Base-by-base conservation (phyloP, 768 basidiomycete species). In the Trametes sanguinea region DNA sequence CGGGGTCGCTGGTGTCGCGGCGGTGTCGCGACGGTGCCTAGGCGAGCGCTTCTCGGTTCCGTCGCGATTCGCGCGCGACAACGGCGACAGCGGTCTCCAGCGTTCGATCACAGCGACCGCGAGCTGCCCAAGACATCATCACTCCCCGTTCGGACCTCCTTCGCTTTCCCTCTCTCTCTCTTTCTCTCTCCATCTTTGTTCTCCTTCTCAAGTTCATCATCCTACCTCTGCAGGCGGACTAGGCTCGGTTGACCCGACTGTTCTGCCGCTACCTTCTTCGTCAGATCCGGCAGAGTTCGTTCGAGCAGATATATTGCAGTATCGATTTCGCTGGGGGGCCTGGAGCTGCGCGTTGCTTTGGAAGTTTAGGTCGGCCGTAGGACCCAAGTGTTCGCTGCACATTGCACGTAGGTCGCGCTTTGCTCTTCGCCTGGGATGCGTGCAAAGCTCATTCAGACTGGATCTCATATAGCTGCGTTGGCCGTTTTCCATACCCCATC, bases 241-340 rank as follows among this genome's bases (percentile, higher is more conserved):
- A 58, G 46, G 40, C 51, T 68, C 67, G 67, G 67, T 63, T 62
- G 67, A 63, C 51, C 67, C 67, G 67, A 63, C 46, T 60, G 54
- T 60, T 61, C 54, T 62, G 56, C 47, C 42, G 8, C 39, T 55
- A 39, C 37, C 5, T 46, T 14, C 30, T 51, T 43, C 42, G 13
- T 43, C 14, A 43, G 7, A 5, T 37, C 6, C 35, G 35, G 35
- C 35, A 37, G 11, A 37, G 35, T 22, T 22, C 22, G 22, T 22
- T 22, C 22, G 22, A 22, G 22, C 22, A 22, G 22, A 22, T 22
- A 22, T 22, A 22, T 22, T 22, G 22, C 22, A 22, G 22, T 22
- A 22, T 22, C 22, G 22, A 22, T 22, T 22, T 22, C 22, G 22
- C 22, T 22, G 22, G 22, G 22, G 22, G 35, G 35, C 11, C 6